These are phyloP conservation scores for Paraphoma chrysanthemicola DNA, from an alignment of 2,329 filamentous ascomycete species.

Conservation along the genomic window DNA sequence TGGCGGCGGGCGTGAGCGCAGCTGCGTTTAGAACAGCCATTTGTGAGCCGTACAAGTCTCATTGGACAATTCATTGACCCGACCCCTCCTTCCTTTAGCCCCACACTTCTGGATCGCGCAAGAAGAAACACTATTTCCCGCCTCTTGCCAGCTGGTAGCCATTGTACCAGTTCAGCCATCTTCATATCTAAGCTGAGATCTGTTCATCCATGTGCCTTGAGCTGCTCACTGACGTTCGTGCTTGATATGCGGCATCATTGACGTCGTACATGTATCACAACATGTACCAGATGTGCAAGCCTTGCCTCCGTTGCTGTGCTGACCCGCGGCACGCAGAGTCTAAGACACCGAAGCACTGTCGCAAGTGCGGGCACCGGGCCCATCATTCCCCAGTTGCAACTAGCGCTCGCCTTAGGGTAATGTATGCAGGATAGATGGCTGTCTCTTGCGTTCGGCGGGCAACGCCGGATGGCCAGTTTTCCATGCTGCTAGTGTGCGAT, in stretches of 20 bases:
- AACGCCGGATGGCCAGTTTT: conserved; percentile 1
- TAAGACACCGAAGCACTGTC: conserved; percentile 6
- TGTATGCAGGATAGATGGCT: conserved; percentile 10
- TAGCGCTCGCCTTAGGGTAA: conserved; percentile 14
- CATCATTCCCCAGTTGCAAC: conserved; percentile 12
- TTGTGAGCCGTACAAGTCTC: conserved; percentile 11
- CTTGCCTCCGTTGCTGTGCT: conserved; percentile 5
- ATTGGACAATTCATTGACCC: conserved; percentile 29
- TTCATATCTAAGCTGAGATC: background rate
- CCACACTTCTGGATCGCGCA: conserved; percentile 19
- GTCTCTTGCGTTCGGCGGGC: conserved; percentile 8
- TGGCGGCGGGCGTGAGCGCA: conserved; percentile 14
- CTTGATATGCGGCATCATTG: background rate
- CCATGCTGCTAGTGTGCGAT: conserved; percentile 4
- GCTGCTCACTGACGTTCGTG: background rate
- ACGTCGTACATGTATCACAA: conserved; percentile 4
- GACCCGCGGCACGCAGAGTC: conserved; percentile 11
- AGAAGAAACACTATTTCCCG: conserved; percentile 15
- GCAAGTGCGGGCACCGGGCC: conserved; percentile 1
- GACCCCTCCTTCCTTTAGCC: conserved; percentile 29
- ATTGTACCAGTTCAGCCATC: conserved; percentile 2
- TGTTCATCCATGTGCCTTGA: background rate
- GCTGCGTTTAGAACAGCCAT: background rate
- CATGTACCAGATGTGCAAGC: conserved; percentile 4
- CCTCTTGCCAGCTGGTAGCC: conserved; percentile 29